Evolutionary conservation across 768 basidiomycete species (phyloP).

Genomic region (Dioszegia crocea): DNA sequence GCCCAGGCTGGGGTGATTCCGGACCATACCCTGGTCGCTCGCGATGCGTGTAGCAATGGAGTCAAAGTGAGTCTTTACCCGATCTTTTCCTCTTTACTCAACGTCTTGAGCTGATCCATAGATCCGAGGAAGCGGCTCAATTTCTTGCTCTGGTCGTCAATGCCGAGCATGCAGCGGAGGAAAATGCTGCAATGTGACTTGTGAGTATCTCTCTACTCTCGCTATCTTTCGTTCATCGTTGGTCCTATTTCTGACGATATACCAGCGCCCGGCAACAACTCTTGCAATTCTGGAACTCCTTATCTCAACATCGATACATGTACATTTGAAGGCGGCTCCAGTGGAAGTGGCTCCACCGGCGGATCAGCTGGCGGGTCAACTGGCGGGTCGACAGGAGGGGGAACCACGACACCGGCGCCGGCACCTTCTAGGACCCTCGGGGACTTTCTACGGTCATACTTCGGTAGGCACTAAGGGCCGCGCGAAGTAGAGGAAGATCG

Average conservation of each 20-base stretch:
- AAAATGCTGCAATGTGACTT: background rate
- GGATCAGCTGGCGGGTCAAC: no score
- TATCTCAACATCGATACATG: conserved; percentile 7
- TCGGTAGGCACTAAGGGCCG: no score
- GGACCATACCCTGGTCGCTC: background rate
- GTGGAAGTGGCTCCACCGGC: no score
- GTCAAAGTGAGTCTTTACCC: conserved; percentile 2
- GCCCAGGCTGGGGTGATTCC: conserved; percentile 2
- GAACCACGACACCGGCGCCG: no score
- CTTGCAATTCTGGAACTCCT: background rate
- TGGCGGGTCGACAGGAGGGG: no score
- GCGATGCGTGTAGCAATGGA: background rate
- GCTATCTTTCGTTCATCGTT: no score
- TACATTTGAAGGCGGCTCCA: background rate
- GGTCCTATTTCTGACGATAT: no score
- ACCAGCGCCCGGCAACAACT: background rate
- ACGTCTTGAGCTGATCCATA: background rate
- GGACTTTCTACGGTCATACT: no score
- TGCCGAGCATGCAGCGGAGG: background rate
- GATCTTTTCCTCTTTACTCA: background rate
- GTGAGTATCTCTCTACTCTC: background rate
- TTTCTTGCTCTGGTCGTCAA: background rate
- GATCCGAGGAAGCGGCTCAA: background rate
- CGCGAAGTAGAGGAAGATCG: no score
- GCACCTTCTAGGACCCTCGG: no score